Evolutionary conservation across 495 filamentous ascomycete species (phyloP).

Genomic region (Xylaria longipes): DNA sequence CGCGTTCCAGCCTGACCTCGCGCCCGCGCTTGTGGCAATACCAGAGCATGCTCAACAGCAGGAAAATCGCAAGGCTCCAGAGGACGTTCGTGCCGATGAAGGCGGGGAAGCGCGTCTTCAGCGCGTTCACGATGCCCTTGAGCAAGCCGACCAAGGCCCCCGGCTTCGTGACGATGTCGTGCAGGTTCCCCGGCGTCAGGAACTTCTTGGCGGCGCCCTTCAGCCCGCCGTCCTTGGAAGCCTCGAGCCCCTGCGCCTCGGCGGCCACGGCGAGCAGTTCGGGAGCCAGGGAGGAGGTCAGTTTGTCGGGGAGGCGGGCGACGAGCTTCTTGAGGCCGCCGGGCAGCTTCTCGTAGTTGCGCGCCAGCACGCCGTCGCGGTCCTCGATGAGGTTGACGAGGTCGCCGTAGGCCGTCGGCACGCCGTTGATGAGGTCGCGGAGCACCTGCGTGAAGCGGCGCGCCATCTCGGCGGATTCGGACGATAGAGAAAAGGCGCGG

Average conservation of each 20-base stretch:
- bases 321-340: constrained; percentile 84
- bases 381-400: constrained; percentile 81
- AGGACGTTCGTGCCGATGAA: constrained; percentile 85
- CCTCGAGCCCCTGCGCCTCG: constrained; percentile 67
- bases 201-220: constrained; percentile 46
- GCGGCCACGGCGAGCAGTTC: constrained; percentile 79
- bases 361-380: constrained; percentile 74
- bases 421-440: constrained; percentile 89
- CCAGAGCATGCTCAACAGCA: constrained; percentile 91
- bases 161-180: constrained; percentile 84
- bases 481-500: constrained; percentile 79
- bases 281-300: constrained; percentile 74
- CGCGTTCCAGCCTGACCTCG: constrained; percentile 79
- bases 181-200: constrained; percentile 57
- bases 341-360: constrained; percentile 81
- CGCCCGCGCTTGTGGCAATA: constrained; percentile 94
- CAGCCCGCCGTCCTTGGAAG: constrained; percentile 35
- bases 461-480: constrained; percentile 79
- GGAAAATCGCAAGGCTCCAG: constrained; percentile 82
- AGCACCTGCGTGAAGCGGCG: constrained; percentile 86
- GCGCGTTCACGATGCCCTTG: constrained; percentile 81
- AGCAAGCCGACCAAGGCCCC: constrained; percentile 83
- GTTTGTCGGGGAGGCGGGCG: constrained; percentile 80
- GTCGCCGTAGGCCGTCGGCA: constrained; percentile 90
- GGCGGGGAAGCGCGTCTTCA: constrained; percentile 83